Evolutionary conservation across 1,139 yeast genomes (phyloP).

Genomic region (Geotrichum australiense): DNA sequence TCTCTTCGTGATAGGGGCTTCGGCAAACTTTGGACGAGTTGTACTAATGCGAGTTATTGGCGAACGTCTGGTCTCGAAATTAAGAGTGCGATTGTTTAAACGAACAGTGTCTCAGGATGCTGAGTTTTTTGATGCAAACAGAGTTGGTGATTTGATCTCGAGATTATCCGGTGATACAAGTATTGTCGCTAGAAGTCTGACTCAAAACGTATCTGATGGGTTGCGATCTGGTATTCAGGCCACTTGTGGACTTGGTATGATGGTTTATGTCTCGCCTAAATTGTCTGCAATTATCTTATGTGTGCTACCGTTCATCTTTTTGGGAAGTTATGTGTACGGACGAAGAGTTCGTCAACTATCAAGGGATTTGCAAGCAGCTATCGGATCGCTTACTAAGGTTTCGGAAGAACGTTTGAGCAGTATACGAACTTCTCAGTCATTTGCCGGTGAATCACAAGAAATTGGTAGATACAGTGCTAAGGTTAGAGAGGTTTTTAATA

Average conservation of each 20-base stretch:
- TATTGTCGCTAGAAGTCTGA: slow-evolving; percentile 77
- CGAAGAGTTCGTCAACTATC: slow-evolving; percentile 69
- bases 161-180: slow-evolving; percentile 84
- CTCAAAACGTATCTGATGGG: slow-evolving; percentile 90
- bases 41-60: slow-evolving; percentile 70
- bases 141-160: slow-evolving; percentile 90
- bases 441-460: slow-evolving; percentile 75
- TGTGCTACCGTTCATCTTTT: slow-evolving; percentile 72
- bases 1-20: slow-evolving; percentile 60
- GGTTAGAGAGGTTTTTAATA: slow-evolving; percentile 62
- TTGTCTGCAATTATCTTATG: slow-evolving; percentile 68
- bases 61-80: slow-evolving; percentile 76
- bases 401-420: slow-evolving; percentile 90
- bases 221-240: slow-evolving; percentile 75
- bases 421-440: slow-evolving; percentile 77
- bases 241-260: slow-evolving; percentile 74
- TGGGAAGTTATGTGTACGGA: slow-evolving; percentile 75
- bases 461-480: slow-evolving; percentile 57
- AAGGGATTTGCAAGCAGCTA: slow-evolving; percentile 70
- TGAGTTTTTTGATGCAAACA: slow-evolving; percentile 84
- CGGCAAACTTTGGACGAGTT: slow-evolving; percentile 74
- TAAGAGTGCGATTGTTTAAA: slow-evolving; percentile 69
- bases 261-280: slow-evolving; percentile 79
- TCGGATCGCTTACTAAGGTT: slow-evolving; percentile 81
- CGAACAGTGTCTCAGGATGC: slow-evolving; percentile 80